Conservation (phyloP, 2,329 filamentous ascomycete species). For the Cladosporium austrohemisphaericum region DNA sequence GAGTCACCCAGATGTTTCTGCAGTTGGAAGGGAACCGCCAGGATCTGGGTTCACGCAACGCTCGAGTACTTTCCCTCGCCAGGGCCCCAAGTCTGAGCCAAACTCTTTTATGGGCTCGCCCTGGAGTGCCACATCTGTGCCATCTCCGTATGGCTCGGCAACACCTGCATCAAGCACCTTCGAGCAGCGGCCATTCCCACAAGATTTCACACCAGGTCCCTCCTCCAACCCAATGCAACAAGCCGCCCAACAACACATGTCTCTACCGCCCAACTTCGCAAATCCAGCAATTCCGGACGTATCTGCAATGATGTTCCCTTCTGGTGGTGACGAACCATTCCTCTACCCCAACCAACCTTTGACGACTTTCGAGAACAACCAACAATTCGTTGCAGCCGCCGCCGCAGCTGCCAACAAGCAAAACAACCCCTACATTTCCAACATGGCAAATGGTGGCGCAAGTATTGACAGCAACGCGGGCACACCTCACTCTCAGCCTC, state of each 20-base stretch:
- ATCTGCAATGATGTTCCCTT: slow-evolving; percentile 76
- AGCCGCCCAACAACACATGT: slow-evolving; percentile 5
- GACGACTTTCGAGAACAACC: slow-evolving; percentile 52
- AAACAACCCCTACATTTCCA: slow-evolving; percentile 9
- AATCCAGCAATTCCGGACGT: slow-evolving; percentile 61
- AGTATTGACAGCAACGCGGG: slow-evolving; percentile 17
- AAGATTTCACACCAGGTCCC: slow-evolving; percentile 18
- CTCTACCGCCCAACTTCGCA: slow-evolving; percentile 27
- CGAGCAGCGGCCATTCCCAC: slow-evolving; percentile 15
- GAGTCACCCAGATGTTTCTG: slow-evolving; percentile 29
- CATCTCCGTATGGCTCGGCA: slow-evolving; percentile 26
- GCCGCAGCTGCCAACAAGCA: background rate
- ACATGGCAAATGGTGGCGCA: background rate
- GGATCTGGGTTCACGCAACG: slow-evolving; percentile 18
- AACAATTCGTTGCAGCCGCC: slow-evolving; percentile 30
- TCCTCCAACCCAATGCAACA: slow-evolving; percentile 4
- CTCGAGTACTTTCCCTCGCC: slow-evolving; percentile 28
- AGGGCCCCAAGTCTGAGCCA: slow-evolving; percentile 15
- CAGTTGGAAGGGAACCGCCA: slow-evolving; percentile 7
- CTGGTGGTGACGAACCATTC: slow-evolving; percentile 65
- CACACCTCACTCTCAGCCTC: slow-evolving; percentile 7
- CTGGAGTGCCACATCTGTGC: slow-evolving; percentile 10
- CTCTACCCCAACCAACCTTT: slow-evolving; percentile 75
- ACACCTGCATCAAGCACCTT: slow-evolving; percentile 24
- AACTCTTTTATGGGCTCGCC: slow-evolving; percentile 11